Evolutionary conservation across 176 grass and related monocot species (phyloP).

Genomic region (Paspalum vaginatum): DNA sequence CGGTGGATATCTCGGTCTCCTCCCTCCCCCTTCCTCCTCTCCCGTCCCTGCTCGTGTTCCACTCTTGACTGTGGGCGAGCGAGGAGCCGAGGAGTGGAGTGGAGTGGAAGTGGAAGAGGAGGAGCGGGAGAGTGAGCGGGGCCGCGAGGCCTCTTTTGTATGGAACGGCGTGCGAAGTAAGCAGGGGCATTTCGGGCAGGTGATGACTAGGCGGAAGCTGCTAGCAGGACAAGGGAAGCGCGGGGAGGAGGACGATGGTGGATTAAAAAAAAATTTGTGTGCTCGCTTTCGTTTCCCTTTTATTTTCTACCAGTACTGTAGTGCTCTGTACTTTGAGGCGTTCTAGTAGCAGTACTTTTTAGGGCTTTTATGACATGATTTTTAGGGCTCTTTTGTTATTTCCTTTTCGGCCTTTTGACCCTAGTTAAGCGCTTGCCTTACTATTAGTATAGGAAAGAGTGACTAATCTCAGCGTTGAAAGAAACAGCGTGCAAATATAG

Average conservation of each 20-base stretch:
- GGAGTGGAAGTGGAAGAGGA: conserved; percentile 4
- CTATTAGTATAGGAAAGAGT: neutral
- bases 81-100: conserved; percentile 32
- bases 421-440: neutral
- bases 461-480: neutral
- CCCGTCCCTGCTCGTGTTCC: conserved; percentile 14
- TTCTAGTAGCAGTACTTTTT: conserved; percentile 19
- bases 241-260: conserved; percentile 45
- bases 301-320: conserved; percentile 13
- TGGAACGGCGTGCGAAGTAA: conserved; percentile 2
- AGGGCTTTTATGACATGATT: conserved; percentile 30
- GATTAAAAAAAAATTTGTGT: conserved; percentile 8
- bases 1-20: neutral
- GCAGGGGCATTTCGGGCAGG: conserved; percentile 39
- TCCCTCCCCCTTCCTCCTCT: neutral
- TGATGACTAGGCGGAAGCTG: neutral
- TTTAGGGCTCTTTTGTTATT: neutral
- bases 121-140: conserved; percentile 33
- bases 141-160: conserved; percentile 37
- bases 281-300: conserved; percentile 18
- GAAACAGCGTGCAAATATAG: neutral
- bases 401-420: neutral
- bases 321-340: conserved; percentile 45
- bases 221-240: conserved; percentile 6
- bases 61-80: conserved; percentile 2